These are phyloP conservation scores for Hypomyces rosellus DNA, from an alignment of 2,329 filamentous ascomycete genomes.

Conservation along the genomic window DNA sequence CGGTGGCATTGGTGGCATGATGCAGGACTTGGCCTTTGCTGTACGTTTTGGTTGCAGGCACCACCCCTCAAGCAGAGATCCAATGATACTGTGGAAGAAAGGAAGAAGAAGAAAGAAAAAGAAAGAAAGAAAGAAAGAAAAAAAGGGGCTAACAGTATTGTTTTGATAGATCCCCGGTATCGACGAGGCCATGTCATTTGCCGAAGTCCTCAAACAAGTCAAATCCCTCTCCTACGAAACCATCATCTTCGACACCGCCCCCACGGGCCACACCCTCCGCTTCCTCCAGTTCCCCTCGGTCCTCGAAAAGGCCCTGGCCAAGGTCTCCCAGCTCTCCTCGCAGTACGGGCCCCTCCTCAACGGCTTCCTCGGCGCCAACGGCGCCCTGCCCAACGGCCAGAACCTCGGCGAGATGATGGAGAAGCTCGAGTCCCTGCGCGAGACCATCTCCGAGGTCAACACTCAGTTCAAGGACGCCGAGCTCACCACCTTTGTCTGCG, in stretches of 20 bases:
- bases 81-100: no score
- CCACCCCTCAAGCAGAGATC: no score
- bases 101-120: no score
- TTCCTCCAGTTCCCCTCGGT: slow-evolving; percentile 98
- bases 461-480: slow-evolving; percentile 96
- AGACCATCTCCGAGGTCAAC: slow-evolving; percentile 94
- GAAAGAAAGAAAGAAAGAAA: background rate
- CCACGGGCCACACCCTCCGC: slow-evolving; percentile 93
- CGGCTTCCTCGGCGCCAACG: slow-evolving; percentile 76
- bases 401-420: slow-evolving; percentile 86
- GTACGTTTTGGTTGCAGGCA: no score
- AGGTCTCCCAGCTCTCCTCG: slow-evolving; percentile 85
- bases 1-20: slow-evolving; percentile 82
- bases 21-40: slow-evolving; percentile 96
- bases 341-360: slow-evolving; percentile 97
- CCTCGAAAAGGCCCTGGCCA: slow-evolving; percentile 96
- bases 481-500: slow-evolving; percentile 94
- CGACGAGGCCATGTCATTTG: slow-evolving; percentile 99
- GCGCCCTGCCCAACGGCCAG: slow-evolving; percentile 78
- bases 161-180: slow-evolving; percentile 92
- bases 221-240: slow-evolving; percentile 98
- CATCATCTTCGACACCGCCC: slow-evolving; percentile 98
- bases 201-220: slow-evolving; percentile 98
- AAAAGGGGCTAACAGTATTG: background rate
- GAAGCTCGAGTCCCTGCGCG: slow-evolving; percentile 89